Base-by-base conservation (phyloP, 2,329 filamentous ascomycete species). In the Pestalotiopsis fici region DNA sequence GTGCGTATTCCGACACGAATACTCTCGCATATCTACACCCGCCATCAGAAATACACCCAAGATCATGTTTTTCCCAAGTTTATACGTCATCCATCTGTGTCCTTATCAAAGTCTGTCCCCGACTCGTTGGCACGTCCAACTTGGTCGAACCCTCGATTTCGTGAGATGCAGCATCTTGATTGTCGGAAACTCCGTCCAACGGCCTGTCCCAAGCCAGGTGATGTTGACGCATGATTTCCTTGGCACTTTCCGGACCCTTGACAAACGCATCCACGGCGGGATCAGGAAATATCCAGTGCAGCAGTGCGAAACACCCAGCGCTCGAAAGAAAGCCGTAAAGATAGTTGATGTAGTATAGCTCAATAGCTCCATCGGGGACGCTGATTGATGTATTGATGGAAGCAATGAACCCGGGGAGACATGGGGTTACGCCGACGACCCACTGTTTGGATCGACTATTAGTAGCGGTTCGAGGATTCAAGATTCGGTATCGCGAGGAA, bases 321-420 rank as follows among this genome's bases (percentile, higher is more conserved):
- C 79, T 81, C 0, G 78, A 73, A 0, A 78, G 43, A 31, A 81
- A 80, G 0, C 80, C 80, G 11, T 81, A 82, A 0, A 82, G 23
- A 39, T 80, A 82, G 69, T 79, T 81, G 62, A 81, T 70, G 68
- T 76, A 76, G 68, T 81, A 82, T 1, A 82, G 71, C 66, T 82
- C 77, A 0, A 69, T 82, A 61, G 77, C 81, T 3, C 78, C 80
- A 5, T 76, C 74, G 0, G 78, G 71, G 0, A 84, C 75, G 0
- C 55, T 70, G 5, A 81, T 73, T 2, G 73, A 74, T 0, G 69
- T 54, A 23, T 64, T 35, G 23, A 64, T 43, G 7, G 62, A 43
- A 12, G 39, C 43, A 15, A 64, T 64, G 6, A 64, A 64, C 4
- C 62, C 62, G 2, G 62, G 62, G 0, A 64, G 47, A 15, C 39